phyloP scores from a whole-genome alignment of 305 asterid genomes.

The Solanum hybrid region DNA sequence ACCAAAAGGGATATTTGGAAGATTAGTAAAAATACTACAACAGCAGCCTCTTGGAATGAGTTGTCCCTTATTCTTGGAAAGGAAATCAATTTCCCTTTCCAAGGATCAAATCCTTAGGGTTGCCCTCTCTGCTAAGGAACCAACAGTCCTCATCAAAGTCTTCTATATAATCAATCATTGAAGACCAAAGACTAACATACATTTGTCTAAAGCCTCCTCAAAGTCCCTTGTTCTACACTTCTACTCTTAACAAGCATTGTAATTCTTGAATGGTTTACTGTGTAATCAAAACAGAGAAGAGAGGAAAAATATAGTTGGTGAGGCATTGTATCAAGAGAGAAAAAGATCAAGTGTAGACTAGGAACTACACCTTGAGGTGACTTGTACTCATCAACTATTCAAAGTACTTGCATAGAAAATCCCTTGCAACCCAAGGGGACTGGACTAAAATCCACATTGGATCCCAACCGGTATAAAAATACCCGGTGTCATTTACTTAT shows the following conservation, averaged over 20 bases:
- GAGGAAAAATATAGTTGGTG: neutral
- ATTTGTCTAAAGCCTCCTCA: neutral
- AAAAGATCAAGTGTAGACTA: neutral
- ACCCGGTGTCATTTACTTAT: neutral
- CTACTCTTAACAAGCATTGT: neutral
- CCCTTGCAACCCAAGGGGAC: neutral
- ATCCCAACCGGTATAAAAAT: neutral
- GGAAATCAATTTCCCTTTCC: neutral
- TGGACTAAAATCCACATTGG: neutral
- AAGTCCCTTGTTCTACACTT: neutral
- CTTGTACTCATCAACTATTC: neutral
- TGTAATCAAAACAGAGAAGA: neutral
- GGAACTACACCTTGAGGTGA: neutral
- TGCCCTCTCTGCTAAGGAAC: neutral
- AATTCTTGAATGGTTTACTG: neutral
- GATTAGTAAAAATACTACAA: neutral
- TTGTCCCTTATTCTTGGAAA: neutral
- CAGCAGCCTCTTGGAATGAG: neutral
- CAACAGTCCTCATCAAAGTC: neutral
- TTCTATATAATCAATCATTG: neutral
- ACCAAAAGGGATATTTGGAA: neutral
- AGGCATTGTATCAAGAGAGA: neutral
- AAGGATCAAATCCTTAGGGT: neutral
- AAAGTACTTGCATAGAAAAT: neutral
- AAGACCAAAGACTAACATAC: neutral